A percentile compares a stretch with the other conserved stretches of the same genome.
Conservation (phyloP, 305 asterid species). For the Fraxinus velutina region DNA sequence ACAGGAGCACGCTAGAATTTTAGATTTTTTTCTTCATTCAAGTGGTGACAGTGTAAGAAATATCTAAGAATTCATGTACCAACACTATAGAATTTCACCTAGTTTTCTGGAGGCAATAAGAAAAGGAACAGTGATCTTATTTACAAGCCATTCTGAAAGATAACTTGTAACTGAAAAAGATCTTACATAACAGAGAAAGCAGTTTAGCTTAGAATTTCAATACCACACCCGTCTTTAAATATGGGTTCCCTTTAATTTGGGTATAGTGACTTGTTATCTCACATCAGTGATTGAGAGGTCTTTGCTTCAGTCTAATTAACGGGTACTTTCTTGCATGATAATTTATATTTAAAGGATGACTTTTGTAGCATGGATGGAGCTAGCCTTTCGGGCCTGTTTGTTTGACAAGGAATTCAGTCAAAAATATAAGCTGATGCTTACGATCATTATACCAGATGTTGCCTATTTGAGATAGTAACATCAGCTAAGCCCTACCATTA, state of each 20-base stretch:
- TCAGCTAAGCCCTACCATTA: not conserved
- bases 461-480: not conserved
- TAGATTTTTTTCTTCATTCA: not conserved
- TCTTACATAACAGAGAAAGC: not conserved
- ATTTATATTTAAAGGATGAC: not conserved
- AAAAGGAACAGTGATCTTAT: not conserved
- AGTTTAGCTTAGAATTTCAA: not conserved
- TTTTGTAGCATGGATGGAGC: not conserved
- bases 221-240: not conserved
- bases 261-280: not conserved
- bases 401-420: not conserved
- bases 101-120: not conserved
- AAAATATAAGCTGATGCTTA: not conserved
- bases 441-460: not conserved
- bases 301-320: not conserved
- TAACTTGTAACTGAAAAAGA: not conserved
- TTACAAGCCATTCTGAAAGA: not conserved
- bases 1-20: not conserved
- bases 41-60: not conserved
- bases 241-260: not conserved
- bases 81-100: not conserved
- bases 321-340: not conserved
- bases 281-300: not conserved
- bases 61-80: not conserved
- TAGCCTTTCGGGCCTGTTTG: not conserved